phyloP scores from a whole-genome alignment of 192 early-diverging fungal genomes.

The Linnemannia exigua region DNA sequence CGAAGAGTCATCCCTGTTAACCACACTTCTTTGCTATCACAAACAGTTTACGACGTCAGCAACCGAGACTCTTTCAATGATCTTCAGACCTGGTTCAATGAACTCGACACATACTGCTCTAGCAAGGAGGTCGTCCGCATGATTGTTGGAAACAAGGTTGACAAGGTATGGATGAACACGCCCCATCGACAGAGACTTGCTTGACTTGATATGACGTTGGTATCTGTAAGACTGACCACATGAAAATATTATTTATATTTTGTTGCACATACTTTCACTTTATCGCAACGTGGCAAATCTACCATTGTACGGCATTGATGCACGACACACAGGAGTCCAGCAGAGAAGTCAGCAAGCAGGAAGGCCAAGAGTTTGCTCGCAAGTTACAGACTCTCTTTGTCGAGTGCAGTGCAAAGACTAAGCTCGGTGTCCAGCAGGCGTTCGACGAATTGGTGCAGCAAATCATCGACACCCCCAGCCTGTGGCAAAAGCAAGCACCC shows the following conservation, averaged over 20 bases:
- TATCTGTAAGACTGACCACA: constrained; percentile 23
- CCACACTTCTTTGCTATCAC: neutral
- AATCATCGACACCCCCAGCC: constrained; percentile 66
- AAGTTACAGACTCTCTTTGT: constrained; percentile 94
- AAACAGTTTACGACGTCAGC: constrained; percentile 95
- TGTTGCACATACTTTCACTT: neutral
- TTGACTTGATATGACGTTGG: constrained; percentile 22
- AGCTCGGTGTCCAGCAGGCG: constrained; percentile 91
- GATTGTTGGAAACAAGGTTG: constrained; percentile 98
- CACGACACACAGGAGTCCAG: constrained; percentile 58
- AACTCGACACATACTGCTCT: constrained; percentile 94
- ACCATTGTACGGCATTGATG: neutral
- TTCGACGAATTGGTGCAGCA: constrained; percentile 95
- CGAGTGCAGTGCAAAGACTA: constrained; percentile 97
- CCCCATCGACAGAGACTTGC: neutral
- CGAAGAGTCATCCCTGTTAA: neutral
- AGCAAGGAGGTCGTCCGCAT: constrained; percentile 93
- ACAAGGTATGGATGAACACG: constrained; percentile 77
- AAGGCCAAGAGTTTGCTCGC: constrained; percentile 93
- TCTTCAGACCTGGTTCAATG: constrained; percentile 94
- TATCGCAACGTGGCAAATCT: neutral
- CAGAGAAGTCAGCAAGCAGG: constrained; percentile 84
- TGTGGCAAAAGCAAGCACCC: constrained; percentile 52
- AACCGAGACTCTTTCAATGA: constrained; percentile 94
- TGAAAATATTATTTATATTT: neutral